These are phyloP conservation scores for Albifimbria verrucaria DNA, from an alignment of 2,329 filamentous ascomycete species.

Conservation along the genomic window DNA sequence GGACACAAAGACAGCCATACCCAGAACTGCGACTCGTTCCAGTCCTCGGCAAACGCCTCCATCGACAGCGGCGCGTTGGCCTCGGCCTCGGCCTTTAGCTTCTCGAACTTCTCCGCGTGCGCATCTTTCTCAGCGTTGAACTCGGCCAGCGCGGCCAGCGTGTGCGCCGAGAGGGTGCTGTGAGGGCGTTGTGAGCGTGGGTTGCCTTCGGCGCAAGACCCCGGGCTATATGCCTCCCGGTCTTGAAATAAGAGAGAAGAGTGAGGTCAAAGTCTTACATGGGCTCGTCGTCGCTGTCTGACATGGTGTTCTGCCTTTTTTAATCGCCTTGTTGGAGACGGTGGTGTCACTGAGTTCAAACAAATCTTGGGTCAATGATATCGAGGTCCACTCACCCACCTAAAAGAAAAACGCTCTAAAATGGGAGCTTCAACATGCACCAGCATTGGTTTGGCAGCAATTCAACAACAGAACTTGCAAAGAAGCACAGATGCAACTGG, in stretches of 20 bases:
- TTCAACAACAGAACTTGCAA: too few species aligned
- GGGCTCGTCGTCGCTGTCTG: conserved; percentile 43
- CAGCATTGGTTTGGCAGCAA: too few species aligned
- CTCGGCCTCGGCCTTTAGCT: conserved; percentile 61
- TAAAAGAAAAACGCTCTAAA: too few species aligned
- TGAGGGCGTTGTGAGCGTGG: not conserved
- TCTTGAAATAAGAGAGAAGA: not conserved
- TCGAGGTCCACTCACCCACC: too few species aligned
- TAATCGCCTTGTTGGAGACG: too few species aligned
- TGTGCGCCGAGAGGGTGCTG: conserved; percentile 58
- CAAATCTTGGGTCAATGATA: too few species aligned
- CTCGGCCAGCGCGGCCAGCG: conserved; percentile 66
- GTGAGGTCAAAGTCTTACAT: conserved; percentile 35
- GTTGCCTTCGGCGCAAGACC: not conserved
- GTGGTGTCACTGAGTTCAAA: too few species aligned
- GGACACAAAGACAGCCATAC: conserved; percentile 36
- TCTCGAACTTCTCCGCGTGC: conserved; percentile 63
- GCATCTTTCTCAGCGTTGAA: conserved; percentile 73
- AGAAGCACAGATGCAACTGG: too few species aligned
- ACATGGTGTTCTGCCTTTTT: conserved; percentile 17
- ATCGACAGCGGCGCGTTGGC: conserved; percentile 52
- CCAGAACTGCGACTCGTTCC: conserved; percentile 85
- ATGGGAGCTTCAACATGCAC: too few species aligned
- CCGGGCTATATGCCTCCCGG: too few species aligned
- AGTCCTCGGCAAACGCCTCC: conserved; percentile 73